phyloP scores from a whole-genome alignment of 208 protist species.

The Crithidia expoeki region DNA sequence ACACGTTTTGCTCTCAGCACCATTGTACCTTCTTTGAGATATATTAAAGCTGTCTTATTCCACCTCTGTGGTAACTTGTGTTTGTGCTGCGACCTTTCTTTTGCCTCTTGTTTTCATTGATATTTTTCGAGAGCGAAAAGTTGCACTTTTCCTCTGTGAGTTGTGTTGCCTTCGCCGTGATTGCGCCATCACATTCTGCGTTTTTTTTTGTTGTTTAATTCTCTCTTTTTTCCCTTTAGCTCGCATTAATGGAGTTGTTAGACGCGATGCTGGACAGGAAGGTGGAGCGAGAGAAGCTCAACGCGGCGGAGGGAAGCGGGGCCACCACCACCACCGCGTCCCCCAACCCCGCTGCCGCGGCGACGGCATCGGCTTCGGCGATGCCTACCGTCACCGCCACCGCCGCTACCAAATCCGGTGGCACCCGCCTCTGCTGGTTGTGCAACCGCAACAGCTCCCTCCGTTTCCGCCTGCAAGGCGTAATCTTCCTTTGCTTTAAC shows the following conservation, averaged over 20 bases:
- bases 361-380: not conserved
- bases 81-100: not conserved
- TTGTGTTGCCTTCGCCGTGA: too few relatives aligned
- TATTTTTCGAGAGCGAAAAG: too few relatives aligned
- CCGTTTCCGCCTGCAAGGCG: constrained; percentile 47
- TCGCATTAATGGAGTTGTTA: constrained; percentile 33
- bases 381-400: not conserved
- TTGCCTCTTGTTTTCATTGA: too few relatives aligned
- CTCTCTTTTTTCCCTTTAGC: constrained; percentile 22
- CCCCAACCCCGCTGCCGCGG: not conserved
- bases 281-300: constrained; percentile 42
- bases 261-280: constrained; percentile 38
- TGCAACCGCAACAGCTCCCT: constrained; percentile 41
- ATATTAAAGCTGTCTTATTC: not conserved
- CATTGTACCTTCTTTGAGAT: too few relatives aligned
- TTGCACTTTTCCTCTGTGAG: too few relatives aligned
- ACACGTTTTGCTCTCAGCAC: too few relatives aligned
- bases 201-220: not conserved
- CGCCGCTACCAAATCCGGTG: not conserved
- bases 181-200: too few relatives aligned
- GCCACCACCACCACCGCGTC: not conserved
- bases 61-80: not conserved
- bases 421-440: constrained; percentile 57
- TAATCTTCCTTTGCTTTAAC: constrained; percentile 62
- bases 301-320: constrained; percentile 3